A percentile compares a stretch with the other conserved stretches of the same genome.
These are phyloP conservation scores for Peronospora farinosa DNA, from an alignment of 352 stramenopile species.

Conservation along the genomic window DNA sequence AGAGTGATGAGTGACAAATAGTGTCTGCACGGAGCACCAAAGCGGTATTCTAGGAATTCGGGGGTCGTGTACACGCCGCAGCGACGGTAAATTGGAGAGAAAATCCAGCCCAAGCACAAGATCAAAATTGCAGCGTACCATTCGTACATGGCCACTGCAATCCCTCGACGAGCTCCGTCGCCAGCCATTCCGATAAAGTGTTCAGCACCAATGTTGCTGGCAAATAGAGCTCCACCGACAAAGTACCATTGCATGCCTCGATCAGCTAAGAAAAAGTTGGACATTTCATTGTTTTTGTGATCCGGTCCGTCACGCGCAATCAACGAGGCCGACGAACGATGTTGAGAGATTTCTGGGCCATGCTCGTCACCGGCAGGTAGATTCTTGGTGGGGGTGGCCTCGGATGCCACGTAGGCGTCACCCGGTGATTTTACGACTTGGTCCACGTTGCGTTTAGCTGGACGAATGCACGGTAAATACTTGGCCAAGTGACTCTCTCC, in stretches of 20 bases:
- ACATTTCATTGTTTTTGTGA: conserved; percentile 29
- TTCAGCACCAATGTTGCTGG: conserved; percentile 61
- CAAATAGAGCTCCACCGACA: conserved; percentile 52
- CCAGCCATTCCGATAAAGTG: conserved; percentile 71
- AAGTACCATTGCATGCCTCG: conserved; percentile 66
- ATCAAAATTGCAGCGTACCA: conserved; percentile 56
- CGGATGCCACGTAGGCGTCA: conserved; percentile 24
- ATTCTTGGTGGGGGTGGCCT: conserved; percentile 29
- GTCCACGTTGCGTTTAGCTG: conserved; percentile 10
- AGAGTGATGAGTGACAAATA: conserved; percentile 53
- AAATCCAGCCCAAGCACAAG: conserved; percentile 53
- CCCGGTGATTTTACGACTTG: conserved; percentile 16
- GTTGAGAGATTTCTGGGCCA: conserved; percentile 20
- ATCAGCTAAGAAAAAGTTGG: conserved; percentile 62
- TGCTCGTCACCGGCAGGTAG: conserved; percentile 23
- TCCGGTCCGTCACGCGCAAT: conserved; percentile 25
- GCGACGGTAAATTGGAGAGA: conserved; percentile 56
- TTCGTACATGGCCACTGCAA: conserved; percentile 60
- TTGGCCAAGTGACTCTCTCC: conserved; percentile 31
- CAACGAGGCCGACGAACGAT: conserved; percentile 25
- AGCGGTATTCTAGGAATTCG: conserved; percentile 48
- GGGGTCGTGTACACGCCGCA: conserved; percentile 51
- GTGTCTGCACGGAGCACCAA: conserved; percentile 41
- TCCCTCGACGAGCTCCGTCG: conserved; percentile 46
- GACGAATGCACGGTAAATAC: conserved; percentile 33